Percentiles rank a stretch among this genome's conserved stretches.
Evolutionary conservation across 2,329 filamentous ascomycete genomes (phyloP).

Genomic region (Beauveria sp.): DNA sequence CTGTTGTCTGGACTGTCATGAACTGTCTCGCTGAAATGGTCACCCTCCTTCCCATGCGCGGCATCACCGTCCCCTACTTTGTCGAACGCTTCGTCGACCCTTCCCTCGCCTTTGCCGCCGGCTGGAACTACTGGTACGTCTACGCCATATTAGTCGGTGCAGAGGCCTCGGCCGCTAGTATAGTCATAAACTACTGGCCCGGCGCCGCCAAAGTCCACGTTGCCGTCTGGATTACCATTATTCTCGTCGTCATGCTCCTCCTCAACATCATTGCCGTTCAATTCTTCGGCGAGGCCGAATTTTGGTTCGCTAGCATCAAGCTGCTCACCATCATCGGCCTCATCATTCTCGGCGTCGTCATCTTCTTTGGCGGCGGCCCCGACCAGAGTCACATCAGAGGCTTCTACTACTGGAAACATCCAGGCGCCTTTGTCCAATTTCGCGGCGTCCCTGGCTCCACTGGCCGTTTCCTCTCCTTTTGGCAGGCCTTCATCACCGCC

Average conservation of each 20-base stretch:
- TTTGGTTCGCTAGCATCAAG: conserved; percentile 55
- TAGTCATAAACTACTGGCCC: conserved; percentile 54
- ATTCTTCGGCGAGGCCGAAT: conserved; percentile 55
- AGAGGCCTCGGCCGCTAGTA: conserved; percentile 49
- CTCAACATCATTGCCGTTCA: conserved; percentile 51
- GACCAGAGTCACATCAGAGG: conserved; percentile 39
- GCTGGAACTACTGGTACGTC: conserved; percentile 57
- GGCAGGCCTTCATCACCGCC: conserved; percentile 48
- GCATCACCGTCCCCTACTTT: conserved; percentile 50
- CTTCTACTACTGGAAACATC: conserved; percentile 41
- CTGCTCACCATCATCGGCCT: conserved; percentile 51
- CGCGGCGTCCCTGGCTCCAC: conserved; percentile 44
- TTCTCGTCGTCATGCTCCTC: conserved; percentile 44
- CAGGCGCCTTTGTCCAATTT: conserved; percentile 40
- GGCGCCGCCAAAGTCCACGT: conserved; percentile 39
- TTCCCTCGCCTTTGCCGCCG: conserved; percentile 47
- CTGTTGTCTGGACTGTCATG: conserved; percentile 47
- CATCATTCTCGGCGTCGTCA: conserved; percentile 47
- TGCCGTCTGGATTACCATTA: conserved; percentile 53
- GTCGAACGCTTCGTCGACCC: conserved; percentile 48
- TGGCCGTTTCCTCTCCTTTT: conserved; percentile 47
- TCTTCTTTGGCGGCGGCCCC: conserved; percentile 49
- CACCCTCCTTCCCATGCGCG: conserved; percentile 46
- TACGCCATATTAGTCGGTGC: conserved; percentile 51
- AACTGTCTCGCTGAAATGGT: conserved; percentile 49